Percentiles rank a stretch among this genome's conserved stretches.
Evolutionary conservation across 2,329 filamentous ascomycete genomes (phyloP).

Genomic region (Diplodia seriata): DNA sequence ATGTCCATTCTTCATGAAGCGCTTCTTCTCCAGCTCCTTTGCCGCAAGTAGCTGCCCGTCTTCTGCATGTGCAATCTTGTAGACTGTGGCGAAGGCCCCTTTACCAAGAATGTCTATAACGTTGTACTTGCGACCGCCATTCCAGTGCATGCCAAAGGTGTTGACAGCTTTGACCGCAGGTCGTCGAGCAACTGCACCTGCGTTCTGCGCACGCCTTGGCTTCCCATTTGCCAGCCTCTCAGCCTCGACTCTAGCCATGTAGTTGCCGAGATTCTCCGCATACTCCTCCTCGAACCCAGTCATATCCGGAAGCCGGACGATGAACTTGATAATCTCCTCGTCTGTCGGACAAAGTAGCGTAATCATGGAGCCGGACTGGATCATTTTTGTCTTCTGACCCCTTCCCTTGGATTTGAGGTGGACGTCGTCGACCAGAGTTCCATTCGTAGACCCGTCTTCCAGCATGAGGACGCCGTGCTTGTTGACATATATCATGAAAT

Average conservation of each 20-base stretch:
- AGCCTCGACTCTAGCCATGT: slow-evolving; percentile 55
- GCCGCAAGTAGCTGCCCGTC: slow-evolving; percentile 85
- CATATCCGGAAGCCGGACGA: slow-evolving; percentile 79
- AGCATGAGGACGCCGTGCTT: slow-evolving; percentile 87
- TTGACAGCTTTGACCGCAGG: slow-evolving; percentile 36
- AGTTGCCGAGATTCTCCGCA: slow-evolving; percentile 70
- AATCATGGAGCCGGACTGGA: slow-evolving; percentile 76
- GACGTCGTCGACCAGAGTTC: slow-evolving; percentile 80
- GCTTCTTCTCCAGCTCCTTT: slow-evolving; percentile 92
- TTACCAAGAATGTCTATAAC: slow-evolving; percentile 82
- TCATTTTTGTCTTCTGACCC: slow-evolving; percentile 63
- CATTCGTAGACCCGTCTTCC: slow-evolving; percentile 94
- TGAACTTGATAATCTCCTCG: slow-evolving; percentile 74
- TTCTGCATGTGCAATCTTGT: slow-evolving; percentile 85
- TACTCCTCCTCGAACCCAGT: slow-evolving; percentile 74
- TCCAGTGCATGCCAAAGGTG: slow-evolving; percentile 75
- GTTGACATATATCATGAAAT: slow-evolving; percentile 94
- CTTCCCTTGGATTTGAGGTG: slow-evolving; percentile 63
- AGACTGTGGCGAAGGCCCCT: slow-evolving; percentile 93
- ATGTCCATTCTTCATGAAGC: slow-evolving; percentile 90
- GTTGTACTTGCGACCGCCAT: slow-evolving; percentile 84
- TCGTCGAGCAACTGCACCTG: neutral
- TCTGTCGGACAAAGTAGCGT: slow-evolving; percentile 65
- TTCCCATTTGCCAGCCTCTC: neutral
- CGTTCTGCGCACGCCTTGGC: neutral